These are phyloP conservation scores for Panicum hallii DNA, from an alignment of 202 grass and related monocot genomes.

Conservation along the genomic window DNA sequence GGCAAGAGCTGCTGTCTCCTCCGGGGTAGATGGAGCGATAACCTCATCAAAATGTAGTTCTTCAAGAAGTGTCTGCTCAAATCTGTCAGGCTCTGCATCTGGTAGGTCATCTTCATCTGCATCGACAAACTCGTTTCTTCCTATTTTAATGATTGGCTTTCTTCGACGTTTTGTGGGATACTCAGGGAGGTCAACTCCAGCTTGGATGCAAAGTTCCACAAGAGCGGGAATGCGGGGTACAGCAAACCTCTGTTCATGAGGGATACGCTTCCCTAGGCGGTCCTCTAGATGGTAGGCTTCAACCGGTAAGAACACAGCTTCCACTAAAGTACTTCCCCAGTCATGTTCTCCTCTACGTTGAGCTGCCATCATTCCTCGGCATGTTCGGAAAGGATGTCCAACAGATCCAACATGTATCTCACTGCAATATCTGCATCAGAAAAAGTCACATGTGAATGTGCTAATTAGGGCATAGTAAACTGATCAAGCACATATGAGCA, in stretches of 20 bases:
- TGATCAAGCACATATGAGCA: slow-evolving; percentile 12
- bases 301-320: slow-evolving; percentile 78
- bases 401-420: slow-evolving; percentile 89
- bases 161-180: slow-evolving; percentile 81
- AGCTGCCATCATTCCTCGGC: slow-evolving; percentile 70
- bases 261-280: slow-evolving; percentile 75
- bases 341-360: slow-evolving; percentile 77
- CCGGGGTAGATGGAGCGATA: slow-evolving; percentile 50
- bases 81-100: slow-evolving; percentile 62
- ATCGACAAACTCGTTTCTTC: slow-evolving; percentile 85
- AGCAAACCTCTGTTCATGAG: slow-evolving; percentile 83
- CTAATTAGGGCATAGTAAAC: background rate
- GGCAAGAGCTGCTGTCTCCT: slow-evolving; percentile 65
- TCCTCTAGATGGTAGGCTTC: slow-evolving; percentile 88
- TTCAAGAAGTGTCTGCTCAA: slow-evolving; percentile 69
- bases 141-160: slow-evolving; percentile 76
- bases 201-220: slow-evolving; percentile 93
- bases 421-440: slow-evolving; percentile 70
- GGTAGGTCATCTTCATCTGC: slow-evolving; percentile 93
- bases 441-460: background rate
- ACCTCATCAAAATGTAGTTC: slow-evolving; percentile 55
- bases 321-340: slow-evolving; percentile 70
- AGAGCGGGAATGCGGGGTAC: slow-evolving; percentile 73
- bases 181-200: slow-evolving; percentile 82
- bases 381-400: slow-evolving; percentile 90